These are phyloP conservation scores for Cardiospermum halicacabum DNA, from an alignment of 345 rosid genomes.

Conservation along the genomic window DNA sequence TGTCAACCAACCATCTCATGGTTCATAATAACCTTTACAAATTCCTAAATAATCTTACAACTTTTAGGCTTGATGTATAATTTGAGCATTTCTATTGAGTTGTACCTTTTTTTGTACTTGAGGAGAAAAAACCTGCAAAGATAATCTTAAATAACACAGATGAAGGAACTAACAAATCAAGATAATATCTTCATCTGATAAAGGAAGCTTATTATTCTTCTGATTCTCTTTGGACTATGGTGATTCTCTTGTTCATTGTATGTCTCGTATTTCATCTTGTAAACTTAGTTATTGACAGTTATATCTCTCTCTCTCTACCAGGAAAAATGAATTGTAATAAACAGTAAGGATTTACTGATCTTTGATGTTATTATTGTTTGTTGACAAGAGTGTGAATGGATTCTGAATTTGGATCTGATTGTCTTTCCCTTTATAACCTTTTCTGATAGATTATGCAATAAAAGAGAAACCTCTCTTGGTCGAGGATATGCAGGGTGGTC, in stretches of 20 bases:
- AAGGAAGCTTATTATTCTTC: not conserved
- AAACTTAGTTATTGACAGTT: not conserved
- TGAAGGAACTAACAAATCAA: not conserved
- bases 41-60: too few relatives aligned
- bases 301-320: not conserved
- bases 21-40: too few relatives aligned
- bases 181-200: not conserved
- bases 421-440: constrained; percentile 13
- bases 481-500: constrained; percentile 85
- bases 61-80: not conserved
- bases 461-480: constrained; percentile 70
- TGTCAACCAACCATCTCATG: not conserved
- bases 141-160: not conserved
- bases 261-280: not conserved
- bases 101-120: not conserved
- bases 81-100: not conserved
- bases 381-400: not conserved
- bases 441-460: constrained; percentile 69
- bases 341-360: not conserved
- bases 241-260: not conserved
- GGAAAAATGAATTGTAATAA: not conserved
- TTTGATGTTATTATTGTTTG: not conserved
- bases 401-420: constrained; percentile 14
- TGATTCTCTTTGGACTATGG: not conserved
- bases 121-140: not conserved